phyloP scores from a whole-genome alignment of 495 filamentous ascomycete genomes.

The Penicillium flavigenum region DNA sequence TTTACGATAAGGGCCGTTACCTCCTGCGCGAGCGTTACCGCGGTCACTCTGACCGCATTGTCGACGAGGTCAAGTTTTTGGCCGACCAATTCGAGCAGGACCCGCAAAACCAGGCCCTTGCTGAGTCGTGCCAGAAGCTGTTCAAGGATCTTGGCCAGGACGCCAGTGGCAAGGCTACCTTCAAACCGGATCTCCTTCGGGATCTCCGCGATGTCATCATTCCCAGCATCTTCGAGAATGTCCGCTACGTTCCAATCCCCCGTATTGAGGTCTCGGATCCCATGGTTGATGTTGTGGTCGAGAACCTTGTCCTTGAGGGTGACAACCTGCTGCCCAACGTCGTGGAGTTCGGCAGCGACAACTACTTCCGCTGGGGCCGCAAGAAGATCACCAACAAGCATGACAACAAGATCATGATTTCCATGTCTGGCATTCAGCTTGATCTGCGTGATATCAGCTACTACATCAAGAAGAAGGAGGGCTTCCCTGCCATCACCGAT shows the following conservation, averaged over 20 bases:
- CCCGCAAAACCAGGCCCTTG: conserved; percentile 78
- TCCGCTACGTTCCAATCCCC: conserved; percentile 90
- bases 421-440: conserved; percentile 79
- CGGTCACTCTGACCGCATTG: conserved; percentile 79
- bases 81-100: conserved; percentile 87
- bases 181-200: conserved; percentile 90
- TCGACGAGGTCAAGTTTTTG: conserved; percentile 88
- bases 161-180: conserved; percentile 75
- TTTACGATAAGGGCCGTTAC: conserved; percentile 86
- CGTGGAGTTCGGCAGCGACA: conserved; percentile 85
- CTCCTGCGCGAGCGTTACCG: conserved; percentile 87
- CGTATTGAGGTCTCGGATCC: conserved; percentile 90
- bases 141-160: conserved; percentile 86
- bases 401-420: conserved; percentile 75
- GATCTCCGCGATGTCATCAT: conserved; percentile 86
- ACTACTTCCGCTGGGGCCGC: conserved; percentile 94
- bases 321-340: conserved; percentile 98
- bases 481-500: conserved; percentile 88
- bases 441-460: conserved; percentile 76
- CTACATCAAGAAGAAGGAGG: conserved; percentile 93
- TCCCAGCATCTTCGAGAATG: conserved; percentile 78
- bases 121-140: conserved; percentile 71
- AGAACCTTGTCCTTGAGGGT: conserved; percentile 92
- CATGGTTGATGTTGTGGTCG: conserved; percentile 81
- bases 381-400: conserved; percentile 78